Percentiles rank a stretch among this genome's conserved stretches.
These are phyloP conservation scores for Clathrus columnatus DNA, from an alignment of 768 basidiomycete genomes.

Conservation along the genomic window DNA sequence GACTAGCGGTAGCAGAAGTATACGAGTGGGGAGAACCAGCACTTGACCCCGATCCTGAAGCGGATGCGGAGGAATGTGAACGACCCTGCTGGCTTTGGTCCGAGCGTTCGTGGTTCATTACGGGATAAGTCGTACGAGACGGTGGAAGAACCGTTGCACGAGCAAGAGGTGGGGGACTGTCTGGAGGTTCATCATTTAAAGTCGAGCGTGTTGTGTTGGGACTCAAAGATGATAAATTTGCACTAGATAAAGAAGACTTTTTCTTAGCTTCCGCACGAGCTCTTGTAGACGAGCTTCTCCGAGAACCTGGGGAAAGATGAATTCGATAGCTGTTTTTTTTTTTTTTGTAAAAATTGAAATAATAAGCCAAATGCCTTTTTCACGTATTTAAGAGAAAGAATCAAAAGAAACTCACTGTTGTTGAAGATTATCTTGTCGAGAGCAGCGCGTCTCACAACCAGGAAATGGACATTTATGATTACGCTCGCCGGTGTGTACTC, in stretches of 20 bases:
- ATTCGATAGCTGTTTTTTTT: constrained; percentile 71
- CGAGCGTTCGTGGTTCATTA: constrained; percentile 21
- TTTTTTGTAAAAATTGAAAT: not conserved
- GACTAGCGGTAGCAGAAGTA: not conserved
- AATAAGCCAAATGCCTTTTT: too few species aligned
- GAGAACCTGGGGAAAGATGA: constrained; percentile 72
- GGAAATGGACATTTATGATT: constrained; percentile 93
- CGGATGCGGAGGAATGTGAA: constrained; percentile 19
- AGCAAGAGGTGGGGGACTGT: constrained; percentile 36
- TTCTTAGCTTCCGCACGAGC: constrained; percentile 36
- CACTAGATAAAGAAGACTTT: constrained; percentile 3
- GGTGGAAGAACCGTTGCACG: constrained; percentile 36
- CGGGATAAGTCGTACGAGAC: constrained; percentile 19
- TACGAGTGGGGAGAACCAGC: not conserved
- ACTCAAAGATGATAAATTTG: constrained; percentile 31
- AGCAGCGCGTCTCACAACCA: constrained; percentile 88
- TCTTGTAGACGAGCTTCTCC: constrained; percentile 47
- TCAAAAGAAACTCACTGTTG: constrained; percentile 37
- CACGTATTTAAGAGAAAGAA: not conserved
- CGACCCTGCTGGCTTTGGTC: constrained; percentile 19
- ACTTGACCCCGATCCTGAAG: not conserved
- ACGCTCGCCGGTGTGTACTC: constrained; percentile 86
- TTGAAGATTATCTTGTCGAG: constrained; percentile 80
- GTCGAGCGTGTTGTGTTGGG: constrained; percentile 40
- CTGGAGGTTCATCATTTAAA: constrained; percentile 31